These are phyloP conservation scores for Zopfochytrium polystomum DNA, from an alignment of 371 early-diverging fungal genomes.

Conservation along the genomic window DNA sequence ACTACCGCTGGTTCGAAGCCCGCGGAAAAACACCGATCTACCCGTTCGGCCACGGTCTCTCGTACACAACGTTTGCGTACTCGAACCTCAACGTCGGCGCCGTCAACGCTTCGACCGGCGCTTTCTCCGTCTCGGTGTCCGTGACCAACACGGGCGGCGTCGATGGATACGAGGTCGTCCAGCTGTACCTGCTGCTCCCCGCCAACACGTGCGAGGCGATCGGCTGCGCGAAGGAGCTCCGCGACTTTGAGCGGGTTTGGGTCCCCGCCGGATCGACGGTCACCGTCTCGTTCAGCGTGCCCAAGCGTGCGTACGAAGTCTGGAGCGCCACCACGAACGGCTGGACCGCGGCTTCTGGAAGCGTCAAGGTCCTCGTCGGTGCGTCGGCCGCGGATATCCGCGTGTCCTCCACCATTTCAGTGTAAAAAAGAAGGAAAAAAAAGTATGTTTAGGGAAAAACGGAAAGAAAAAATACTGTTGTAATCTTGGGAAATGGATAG, in stretches of 20 bases:
- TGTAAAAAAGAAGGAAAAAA: too few species aligned
- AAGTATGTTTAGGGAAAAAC: too few species aligned
- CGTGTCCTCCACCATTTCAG: neutral
- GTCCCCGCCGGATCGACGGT: conserved; percentile 8
- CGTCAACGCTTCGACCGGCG: neutral
- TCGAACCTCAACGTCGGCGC: conserved; percentile 10
- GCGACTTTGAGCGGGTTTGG: conserved; percentile 19
- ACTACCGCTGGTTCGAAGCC: conserved; percentile 51
- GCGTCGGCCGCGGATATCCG: conserved; percentile 19
- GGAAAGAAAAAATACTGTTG: too few species aligned
- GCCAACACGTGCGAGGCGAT: conserved; percentile 15
- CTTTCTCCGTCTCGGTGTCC: conserved; percentile 28
- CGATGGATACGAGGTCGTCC: conserved; percentile 57
- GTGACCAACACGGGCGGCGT: conserved; percentile 48
- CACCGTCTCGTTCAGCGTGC: conserved; percentile 5
- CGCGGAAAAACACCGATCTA: conserved; percentile 51
- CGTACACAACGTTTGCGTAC: conserved; percentile 60
- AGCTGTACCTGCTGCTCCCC: conserved; percentile 56
- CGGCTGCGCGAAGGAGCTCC: conserved; percentile 23
- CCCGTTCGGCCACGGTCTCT: conserved; percentile 63
- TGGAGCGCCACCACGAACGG: conserved; percentile 10
- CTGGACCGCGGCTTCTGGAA: conserved; percentile 16
- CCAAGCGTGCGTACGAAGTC: conserved; percentile 2
- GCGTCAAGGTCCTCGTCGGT: conserved; percentile 15
- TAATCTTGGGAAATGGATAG: too few species aligned